Conservation (phyloP, 2,329 filamentous ascomycete species). For the Colletotrichum cordylinicola region DNA sequence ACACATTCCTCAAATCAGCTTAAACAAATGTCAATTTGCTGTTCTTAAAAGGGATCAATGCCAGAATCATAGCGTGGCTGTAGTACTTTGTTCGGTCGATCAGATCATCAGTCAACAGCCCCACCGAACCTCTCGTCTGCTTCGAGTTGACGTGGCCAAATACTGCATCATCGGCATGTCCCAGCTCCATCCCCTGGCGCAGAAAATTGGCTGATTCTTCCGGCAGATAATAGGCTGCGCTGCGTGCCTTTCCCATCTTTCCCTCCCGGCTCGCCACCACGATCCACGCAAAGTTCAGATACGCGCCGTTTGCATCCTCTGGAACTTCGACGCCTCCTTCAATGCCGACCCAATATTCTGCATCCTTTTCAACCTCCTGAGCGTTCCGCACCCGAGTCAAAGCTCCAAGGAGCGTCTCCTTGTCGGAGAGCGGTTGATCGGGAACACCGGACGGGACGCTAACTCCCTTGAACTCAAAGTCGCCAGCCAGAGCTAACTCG, state of each 20-base stretch:
- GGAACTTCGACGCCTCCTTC: slow-evolving; percentile 42
- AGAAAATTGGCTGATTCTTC: slow-evolving; percentile 40
- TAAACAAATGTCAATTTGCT: slow-evolving; percentile 33
- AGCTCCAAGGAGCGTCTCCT: slow-evolving; percentile 43
- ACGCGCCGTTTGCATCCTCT: slow-evolving; percentile 23
- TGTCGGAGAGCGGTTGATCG: slow-evolving; percentile 43
- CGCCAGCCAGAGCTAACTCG: not conserved
- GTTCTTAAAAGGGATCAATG: slow-evolving; percentile 47
- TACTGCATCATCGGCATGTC: slow-evolving; percentile 42
- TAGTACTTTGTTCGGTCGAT: slow-evolving; percentile 42
- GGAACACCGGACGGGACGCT: slow-evolving; percentile 43
- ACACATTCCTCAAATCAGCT: not conserved
- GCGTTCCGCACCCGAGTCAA: slow-evolving; percentile 41
- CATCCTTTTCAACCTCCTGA: slow-evolving; percentile 31
- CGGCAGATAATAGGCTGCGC: slow-evolving; percentile 41
- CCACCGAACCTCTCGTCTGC: slow-evolving; percentile 43
- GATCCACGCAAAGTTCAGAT: slow-evolving; percentile 47
- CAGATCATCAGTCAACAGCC: slow-evolving; percentile 42
- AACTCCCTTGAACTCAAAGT: slow-evolving; percentile 31
- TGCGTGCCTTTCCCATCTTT: slow-evolving; percentile 40
- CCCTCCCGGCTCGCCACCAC: slow-evolving; percentile 34
- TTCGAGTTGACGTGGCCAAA: slow-evolving; percentile 43
- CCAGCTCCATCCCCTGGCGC: slow-evolving; percentile 43
- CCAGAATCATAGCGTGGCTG: slow-evolving; percentile 43
- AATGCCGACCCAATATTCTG: slow-evolving; percentile 46